Base-by-base conservation (phyloP, 768 basidiomycete genomes). In the Collybia sordida region DNA sequence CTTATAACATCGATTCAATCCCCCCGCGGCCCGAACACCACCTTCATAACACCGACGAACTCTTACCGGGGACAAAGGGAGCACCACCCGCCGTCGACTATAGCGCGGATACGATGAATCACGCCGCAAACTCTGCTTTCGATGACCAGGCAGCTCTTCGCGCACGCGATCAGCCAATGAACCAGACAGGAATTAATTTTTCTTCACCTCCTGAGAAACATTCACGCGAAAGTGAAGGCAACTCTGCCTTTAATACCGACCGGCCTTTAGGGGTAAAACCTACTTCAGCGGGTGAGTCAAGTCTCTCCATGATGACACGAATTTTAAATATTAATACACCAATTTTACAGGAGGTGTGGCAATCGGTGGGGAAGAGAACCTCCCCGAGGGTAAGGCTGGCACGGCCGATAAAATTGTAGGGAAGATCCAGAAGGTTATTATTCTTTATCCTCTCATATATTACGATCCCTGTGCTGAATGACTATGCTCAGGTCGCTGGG, bases 361-460 rank as follows among this genome's bases (percentile, higher is more conserved):
- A 1, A 50, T 69, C 12, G 72, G 60, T 37, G 71, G 67, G 2
- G 52, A 59, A 15, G 59, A 64, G 2, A 60, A 71, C 43, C 25
- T 67, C 18, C 67, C 73, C 0, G 61, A 68, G 54, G 72, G 72
- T 3, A 73, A 78, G 22, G 71, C 78, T 23, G 70, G 57, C 22
- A 17, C 78, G 0, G 62, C 71, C 6, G 83, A 86, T 64, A 85
- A 80, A 63, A 50, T 83, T 18, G 55, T 82, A 28, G 83, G 83
- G 3, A 84, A 85, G 68, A 70, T 77, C 0, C 71, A 85, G 57
- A 75, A 84, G 73, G 83, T 81, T 12, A 1, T 59, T 50, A 8
- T 3, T 14, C 14, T 27, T 46, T 5, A 23, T 11, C 12, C 36
- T 31, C 7, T 27, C 4, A 34, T 15, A 15, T 7, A 45, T n/a